phyloP scores from a whole-genome alignment of 805 yeast genomes.

The Candida taoyuanica region DNA sequence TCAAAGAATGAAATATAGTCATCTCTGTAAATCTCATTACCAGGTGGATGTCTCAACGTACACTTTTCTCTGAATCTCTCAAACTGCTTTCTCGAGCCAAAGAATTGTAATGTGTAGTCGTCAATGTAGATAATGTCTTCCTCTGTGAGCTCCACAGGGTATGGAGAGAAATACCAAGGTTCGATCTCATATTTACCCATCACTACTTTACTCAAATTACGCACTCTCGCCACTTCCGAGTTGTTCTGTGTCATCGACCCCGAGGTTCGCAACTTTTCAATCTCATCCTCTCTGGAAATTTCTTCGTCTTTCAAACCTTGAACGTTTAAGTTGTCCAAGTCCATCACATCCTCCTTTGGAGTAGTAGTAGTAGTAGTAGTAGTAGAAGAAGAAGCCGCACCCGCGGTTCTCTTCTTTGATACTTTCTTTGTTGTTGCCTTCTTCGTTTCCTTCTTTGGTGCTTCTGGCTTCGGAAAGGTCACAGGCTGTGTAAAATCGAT shows the following conservation, averaged over 20 bases:
- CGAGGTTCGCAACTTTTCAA: conserved; percentile 85
- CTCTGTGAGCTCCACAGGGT: conserved; percentile 91
- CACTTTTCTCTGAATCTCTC: conserved; percentile 87
- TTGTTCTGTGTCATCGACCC: conserved; percentile 96
- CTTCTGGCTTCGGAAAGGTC: conserved; percentile 59
- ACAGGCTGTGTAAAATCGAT: conserved; percentile 71
- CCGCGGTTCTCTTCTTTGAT: conserved; percentile 32
- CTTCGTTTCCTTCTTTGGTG: conserved; percentile 22
- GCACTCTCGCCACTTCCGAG: conserved; percentile 82
- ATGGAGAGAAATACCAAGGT: conserved; percentile 99
- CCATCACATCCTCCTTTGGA: conserved; percentile 57
- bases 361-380: conserved; percentile 12
- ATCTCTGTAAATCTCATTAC: conserved; percentile 94
- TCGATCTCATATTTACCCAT: conserved; percentile 91
- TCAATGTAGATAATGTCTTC: conserved; percentile 87
- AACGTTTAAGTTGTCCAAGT: conserved; percentile 76
- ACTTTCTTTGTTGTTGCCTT: conserved; percentile 9
- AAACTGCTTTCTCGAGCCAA: conserved; percentile 85
- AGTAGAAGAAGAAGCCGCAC: conserved; percentile 17
- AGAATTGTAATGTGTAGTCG: conserved; percentile 85
- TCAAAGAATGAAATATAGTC: conserved; percentile 92
- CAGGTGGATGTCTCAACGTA: conserved; percentile 94
- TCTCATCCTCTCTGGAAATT: conserved; percentile 83
- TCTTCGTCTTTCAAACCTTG: conserved; percentile 74
- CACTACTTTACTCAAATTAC: conserved; percentile 73